Evolutionary conservation across 2,329 filamentous ascomycete genomes (phyloP), one percentile per base, ranked within the genome.

Genomic region (Pseudocercospora eumusae): DNA sequence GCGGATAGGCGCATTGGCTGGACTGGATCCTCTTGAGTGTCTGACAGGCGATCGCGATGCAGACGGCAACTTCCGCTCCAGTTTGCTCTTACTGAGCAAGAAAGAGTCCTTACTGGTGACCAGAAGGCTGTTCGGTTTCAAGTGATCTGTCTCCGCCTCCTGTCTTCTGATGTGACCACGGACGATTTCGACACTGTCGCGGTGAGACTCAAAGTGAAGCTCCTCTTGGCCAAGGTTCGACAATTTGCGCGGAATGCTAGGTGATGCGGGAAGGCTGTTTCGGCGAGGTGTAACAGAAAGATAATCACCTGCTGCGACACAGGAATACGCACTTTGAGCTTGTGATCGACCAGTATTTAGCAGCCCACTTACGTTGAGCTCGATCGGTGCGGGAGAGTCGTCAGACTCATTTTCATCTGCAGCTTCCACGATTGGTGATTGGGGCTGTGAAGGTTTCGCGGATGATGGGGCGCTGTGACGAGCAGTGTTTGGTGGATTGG

Each of bases 181-280:
- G 13, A 66, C 64, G 7, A 73, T 64, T 3, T 74, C 71, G 11
- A 75, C 63, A 6, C 71, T 73, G 62, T 75, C 69, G 50, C 72
- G 68, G 56, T 74, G 72, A 2, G 57, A 54, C 27, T 60, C 49
- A 59, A 70, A 68, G 13, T 61, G 61, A 23, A 65, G 44, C n/a
- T 73, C 67, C 56, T 69, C 64, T 2, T 50, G 58, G n/a, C 60
- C 60, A 2, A 70, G 57, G 31, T 68, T 64, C 1, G 64, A 69
- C 10, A 68, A 59, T 7, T 68, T 58, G 11, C 66, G 64, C 9
- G 60, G 40, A 15, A 64, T 67, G 11, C 56, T 65, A 20, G 64
- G 63, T 13, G 63, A 64, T 10, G 65, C 55, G 2, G 66, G 65
- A 9, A 65, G 53, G 53, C 66, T 68, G 52, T 60, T 68, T 10